Percentiles rank a stretch among this genome's conserved stretches.
Evolutionary conservation across 305 asterid species (phyloP).

Genomic region (Fraxinus dipetala): DNA sequence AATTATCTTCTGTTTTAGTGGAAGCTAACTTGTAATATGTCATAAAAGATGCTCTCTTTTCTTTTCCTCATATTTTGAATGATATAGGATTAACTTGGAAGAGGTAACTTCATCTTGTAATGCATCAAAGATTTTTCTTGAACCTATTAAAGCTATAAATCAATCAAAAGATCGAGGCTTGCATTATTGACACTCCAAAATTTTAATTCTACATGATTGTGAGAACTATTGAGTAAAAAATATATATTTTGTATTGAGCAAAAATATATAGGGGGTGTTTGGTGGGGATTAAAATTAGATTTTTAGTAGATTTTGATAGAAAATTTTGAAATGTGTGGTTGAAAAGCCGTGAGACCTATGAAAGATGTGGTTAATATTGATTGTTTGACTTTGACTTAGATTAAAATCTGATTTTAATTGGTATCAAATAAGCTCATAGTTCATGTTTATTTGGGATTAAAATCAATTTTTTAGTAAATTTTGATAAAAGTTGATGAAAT

Average conservation of each 20-base stretch:
- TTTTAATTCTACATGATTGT: neutral
- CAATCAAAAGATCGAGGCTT: neutral
- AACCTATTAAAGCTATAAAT: slow-evolving; percentile 2
- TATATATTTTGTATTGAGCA: neutral
- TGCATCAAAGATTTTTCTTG: neutral
- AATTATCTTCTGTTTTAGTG: neutral
- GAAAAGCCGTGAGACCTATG: too few species aligned
- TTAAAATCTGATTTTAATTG: too few species aligned
- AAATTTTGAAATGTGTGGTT: too few species aligned
- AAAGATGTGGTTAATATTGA: too few species aligned
- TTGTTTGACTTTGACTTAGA: too few species aligned
- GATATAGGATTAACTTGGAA: neutral
- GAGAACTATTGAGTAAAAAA: neutral
- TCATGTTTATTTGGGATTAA: too few species aligned
- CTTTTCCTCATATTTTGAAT: neutral
- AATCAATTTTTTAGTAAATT: too few species aligned
- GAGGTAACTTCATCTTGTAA: neutral
- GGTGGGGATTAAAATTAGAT: too few species aligned
- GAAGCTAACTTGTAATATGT: neutral
- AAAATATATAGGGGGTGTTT: neutral
- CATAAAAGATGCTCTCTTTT: neutral
- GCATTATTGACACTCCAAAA: neutral
- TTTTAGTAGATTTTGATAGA: too few species aligned
- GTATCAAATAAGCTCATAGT: too few species aligned
- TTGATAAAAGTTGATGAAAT: too few species aligned